Evolutionary conservation across 345 rosid genomes (phyloP), one percentile per base, ranked within the genome.

Genomic region (Corchorus capsularis): DNA sequence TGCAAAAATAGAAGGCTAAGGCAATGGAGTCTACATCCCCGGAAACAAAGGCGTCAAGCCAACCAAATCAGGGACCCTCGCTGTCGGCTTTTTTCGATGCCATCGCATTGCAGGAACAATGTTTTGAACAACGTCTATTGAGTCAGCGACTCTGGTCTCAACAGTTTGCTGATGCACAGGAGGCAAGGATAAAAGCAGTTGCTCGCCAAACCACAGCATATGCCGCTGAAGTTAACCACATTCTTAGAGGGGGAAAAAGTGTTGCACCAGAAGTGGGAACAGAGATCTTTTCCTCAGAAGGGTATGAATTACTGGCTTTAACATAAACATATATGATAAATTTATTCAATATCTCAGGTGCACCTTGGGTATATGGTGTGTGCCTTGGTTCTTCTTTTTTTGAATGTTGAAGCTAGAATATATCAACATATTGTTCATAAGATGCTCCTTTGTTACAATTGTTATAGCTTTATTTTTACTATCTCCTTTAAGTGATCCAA

Each of bases 81-180:
- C 8, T 69, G 13, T 69, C 72, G 4, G 59, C 59, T 69, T 69
- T 69, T 2, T 27, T 27, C 2, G 72, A 69, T 49, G 14, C 20
- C 17, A 49, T 69, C 3, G 72, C 57, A 69, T 14, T 27, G 20
- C 72, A 69, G 32, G 57, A 69, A 49, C 72, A 69, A 69, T 27
- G 20, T 15, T 69, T 69, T 27, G 72, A 69, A 49, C 57, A 49
- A 13, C 50, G 56, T 4, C 43, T 68, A 49, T 12, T 14, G 14
- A 49, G 41, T 49, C 72, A 69, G 47, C 72, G 47, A 43, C 41
- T 68, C 32, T 49, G 72, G 72, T 53, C 72, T 41, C 16, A 68
- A 68, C 41, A 68, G 72, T 6, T 68, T 14, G 72, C 56, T 47
- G 20, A 68, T 47, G 20, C 11, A 68, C 72, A 68, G 13, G 72